Conservation (phyloP, 1,139 yeast species). For the Zygosaccharomyces sapae region DNA sequence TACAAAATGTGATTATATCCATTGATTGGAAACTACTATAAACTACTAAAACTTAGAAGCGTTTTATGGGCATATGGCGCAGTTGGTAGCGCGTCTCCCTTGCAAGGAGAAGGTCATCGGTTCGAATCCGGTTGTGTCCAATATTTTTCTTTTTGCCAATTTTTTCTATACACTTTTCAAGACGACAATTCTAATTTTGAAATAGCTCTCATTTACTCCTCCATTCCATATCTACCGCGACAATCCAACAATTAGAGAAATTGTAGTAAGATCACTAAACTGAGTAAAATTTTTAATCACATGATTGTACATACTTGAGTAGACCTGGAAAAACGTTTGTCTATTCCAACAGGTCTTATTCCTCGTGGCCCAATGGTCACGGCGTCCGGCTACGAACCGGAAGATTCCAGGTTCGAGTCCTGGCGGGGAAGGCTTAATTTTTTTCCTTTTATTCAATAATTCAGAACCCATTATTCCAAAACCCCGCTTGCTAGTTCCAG, state of each 20-base stretch:
- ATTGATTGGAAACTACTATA: no score
- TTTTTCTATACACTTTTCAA: background rate
- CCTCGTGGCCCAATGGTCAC: conserved; percentile 93
- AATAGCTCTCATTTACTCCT: background rate
- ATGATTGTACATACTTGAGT: no score
- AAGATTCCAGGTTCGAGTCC: conserved; percentile 95
- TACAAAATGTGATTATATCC: no score
- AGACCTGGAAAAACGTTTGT: no score
- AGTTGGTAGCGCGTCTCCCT: conserved; percentile 38
- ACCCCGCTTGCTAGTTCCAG: no score
- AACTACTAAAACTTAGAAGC: no score
- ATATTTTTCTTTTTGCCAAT: conserved; percentile 8
- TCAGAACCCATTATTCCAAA: no score
- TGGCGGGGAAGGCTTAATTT: conserved; percentile 77
- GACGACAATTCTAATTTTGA: background rate
- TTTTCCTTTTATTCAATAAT: background rate
- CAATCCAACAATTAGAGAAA: background rate
- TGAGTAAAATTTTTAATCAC: no score
- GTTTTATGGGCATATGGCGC: conserved; percentile 34
- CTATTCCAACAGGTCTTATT: conserved; percentile 38
- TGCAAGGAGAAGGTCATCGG: conserved; percentile 38
- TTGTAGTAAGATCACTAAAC: no score
- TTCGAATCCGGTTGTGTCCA: conserved; percentile 37
- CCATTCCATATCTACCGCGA: background rate
- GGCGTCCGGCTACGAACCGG: conserved; percentile 95